Evolutionary conservation across 106 monocot genomes (phyloP).

Genomic region (Alisma plantagoaquatica): DNA sequence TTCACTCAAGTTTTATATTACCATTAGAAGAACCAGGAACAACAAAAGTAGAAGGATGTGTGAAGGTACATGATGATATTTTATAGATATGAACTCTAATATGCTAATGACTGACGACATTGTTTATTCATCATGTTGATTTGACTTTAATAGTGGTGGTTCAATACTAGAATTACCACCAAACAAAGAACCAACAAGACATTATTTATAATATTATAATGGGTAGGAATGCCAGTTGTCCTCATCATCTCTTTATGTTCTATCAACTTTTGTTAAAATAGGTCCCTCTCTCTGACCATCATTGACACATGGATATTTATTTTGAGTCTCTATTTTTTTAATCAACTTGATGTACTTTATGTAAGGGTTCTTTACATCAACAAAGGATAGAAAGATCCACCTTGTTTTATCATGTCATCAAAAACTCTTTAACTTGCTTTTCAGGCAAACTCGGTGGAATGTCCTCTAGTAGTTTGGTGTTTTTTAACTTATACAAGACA

Average conservation of each 20-base stretch:
- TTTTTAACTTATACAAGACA: neutral
- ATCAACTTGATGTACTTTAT: conserved; percentile 10
- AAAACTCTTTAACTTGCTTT: neutral
- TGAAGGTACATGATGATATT: too few relatives aligned
- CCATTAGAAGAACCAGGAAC: too few relatives aligned
- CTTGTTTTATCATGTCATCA: conserved; percentile 4
- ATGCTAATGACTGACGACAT: too few relatives aligned
- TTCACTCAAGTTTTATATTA: too few relatives aligned
- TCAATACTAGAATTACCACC: conserved; percentile 2
- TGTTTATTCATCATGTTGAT: too few relatives aligned
- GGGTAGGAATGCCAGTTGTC: too few relatives aligned
- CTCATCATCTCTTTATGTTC: conserved; percentile 10
- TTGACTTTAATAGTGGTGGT: neutral
- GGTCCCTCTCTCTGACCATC: conserved; percentile 22
- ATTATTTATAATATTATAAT: too few relatives aligned
- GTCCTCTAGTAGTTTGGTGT: neutral
- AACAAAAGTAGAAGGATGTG: too few relatives aligned
- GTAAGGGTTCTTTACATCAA: neutral
- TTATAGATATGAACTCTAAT: too few relatives aligned
- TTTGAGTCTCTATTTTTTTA: conserved; percentile 18
- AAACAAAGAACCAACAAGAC: too few relatives aligned
- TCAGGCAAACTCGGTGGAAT: neutral
- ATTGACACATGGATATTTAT: conserved; percentile 13
- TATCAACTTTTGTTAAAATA: conserved; percentile 17
- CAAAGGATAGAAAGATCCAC: neutral